These are phyloP conservation scores for Malus hybrid DNA, from an alignment of 331 rosid species.

Conservation along the genomic window DNA sequence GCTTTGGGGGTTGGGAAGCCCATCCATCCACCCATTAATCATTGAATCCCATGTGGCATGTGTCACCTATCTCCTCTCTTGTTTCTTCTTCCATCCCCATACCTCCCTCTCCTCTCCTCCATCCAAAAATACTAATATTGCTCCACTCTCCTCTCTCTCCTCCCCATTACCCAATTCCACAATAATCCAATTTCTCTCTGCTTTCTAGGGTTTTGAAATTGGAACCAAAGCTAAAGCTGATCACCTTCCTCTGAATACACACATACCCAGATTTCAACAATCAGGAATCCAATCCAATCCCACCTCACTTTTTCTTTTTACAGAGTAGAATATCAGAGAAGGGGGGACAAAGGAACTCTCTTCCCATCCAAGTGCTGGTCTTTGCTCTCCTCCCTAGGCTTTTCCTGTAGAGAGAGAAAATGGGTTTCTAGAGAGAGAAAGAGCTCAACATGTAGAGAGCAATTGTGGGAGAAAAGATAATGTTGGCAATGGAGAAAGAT, in stretches of 20 bases:
- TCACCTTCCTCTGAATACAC: slow-evolving; percentile 29
- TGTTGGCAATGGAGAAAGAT: slow-evolving; percentile 99
- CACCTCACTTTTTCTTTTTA: slow-evolving; percentile 24
- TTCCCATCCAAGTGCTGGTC: slow-evolving; percentile 30
- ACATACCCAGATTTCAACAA: slow-evolving; percentile 23
- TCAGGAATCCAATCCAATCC: slow-evolving; percentile 30
- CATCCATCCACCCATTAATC: slow-evolving; percentile 7
- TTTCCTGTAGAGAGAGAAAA: slow-evolving; percentile 24
- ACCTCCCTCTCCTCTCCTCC: slow-evolving; percentile 33
- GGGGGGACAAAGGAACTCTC: background rate
- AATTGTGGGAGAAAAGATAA: slow-evolving; percentile 19
- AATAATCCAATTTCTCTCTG: slow-evolving; percentile 18
- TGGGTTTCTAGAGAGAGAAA: slow-evolving; percentile 23
- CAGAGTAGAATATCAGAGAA: slow-evolving; percentile 13
- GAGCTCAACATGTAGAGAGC: slow-evolving; percentile 19
- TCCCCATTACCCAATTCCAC: slow-evolving; percentile 12
- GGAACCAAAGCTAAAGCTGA: slow-evolving; percentile 55
- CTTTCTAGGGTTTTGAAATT: slow-evolving; percentile 75
- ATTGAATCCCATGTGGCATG: slow-evolving; percentile 44
- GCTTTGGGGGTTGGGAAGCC: background rate
- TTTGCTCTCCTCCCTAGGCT: slow-evolving; percentile 36
- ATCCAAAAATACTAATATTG: slow-evolving; percentile 12
- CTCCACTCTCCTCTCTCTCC: slow-evolving; percentile 13
- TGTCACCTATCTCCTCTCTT: slow-evolving; percentile 16
- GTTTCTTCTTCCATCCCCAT: slow-evolving; percentile 28